A percentile compares a stretch with the other conserved stretches of the same genome.
Conservation (phyloP, 495 filamentous ascomycete genomes). For the Glarea lozoyensis region DNA sequence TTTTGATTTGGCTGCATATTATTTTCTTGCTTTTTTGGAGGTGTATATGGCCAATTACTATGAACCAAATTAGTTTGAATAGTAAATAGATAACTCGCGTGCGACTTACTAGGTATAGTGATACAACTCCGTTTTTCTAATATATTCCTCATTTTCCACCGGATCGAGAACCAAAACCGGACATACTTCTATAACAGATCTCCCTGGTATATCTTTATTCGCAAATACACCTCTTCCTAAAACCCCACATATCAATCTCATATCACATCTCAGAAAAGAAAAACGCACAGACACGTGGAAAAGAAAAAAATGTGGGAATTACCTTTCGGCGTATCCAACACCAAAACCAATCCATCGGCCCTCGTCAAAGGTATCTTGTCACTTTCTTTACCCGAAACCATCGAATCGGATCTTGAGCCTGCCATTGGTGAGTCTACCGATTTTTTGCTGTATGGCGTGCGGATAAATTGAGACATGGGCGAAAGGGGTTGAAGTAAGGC, state of each 20-base stretch:
- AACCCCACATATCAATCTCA: too few relatives aligned
- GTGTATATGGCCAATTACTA: conserved; percentile 24
- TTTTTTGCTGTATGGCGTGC: too few relatives aligned
- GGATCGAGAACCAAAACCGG: conserved; percentile 41
- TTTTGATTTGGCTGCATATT: conserved; percentile 4
- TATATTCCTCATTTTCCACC: conserved; percentile 35
- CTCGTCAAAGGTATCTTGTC: conserved; percentile 23
- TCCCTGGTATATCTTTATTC: conserved; percentile 30
- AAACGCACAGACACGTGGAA: too few relatives aligned
- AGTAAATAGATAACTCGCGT: background rate
- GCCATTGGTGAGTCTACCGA: too few relatives aligned
- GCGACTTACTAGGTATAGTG: conserved; percentile 48
- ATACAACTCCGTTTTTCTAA: conserved; percentile 38
- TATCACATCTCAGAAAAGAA: too few relatives aligned
- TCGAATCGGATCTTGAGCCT: too few relatives aligned
- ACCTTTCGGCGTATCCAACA: conserved; percentile 32
- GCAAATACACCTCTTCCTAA: conserved; percentile 47
- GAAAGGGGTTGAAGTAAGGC: too few relatives aligned
- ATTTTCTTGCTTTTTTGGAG: conserved; percentile 7
- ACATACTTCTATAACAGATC: conserved; percentile 40
- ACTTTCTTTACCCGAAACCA: too few relatives aligned
- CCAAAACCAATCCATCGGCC: conserved; percentile 21
- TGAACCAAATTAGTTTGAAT: conserved; percentile 2
- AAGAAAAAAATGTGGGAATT: conserved; percentile 1
- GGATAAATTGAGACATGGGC: too few relatives aligned